Base-by-base conservation (phyloP, 106 monocot genomes). In the Dioscorea zingiberensis region DNA sequence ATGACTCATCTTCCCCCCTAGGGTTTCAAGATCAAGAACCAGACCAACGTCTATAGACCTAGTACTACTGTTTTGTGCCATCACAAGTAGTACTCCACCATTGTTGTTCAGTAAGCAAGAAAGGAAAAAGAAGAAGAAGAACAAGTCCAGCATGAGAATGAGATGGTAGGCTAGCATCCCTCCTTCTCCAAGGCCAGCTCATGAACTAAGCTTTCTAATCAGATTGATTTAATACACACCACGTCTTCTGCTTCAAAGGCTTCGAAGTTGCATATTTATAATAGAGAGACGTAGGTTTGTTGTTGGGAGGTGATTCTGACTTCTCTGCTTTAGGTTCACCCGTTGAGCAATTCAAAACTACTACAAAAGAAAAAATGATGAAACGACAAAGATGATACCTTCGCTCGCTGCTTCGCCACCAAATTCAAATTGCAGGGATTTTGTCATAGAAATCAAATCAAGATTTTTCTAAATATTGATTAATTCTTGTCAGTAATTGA, bases 41-140 rank as follows among this genome's bases (percentile, higher is more conserved):
- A 80, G 63, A 3, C 79, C 79, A 9, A 80, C 74, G 2, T 47
- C 51, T 48, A 47, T 2, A 1, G 64, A 21, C 29, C 30, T 28
- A 13, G 27, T 13, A 58, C 23, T 59, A 14, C 25, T n/a, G 7
- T 10, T 62, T 38, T 62, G 59, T 26, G 59, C 38, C n/a, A 30
- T 38, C n/a, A 38, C 62, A 27, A 60, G 38, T 38, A 38, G 1
- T 6, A 23, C 49, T 48, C 24, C 25, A 29, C 28, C 61, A 32
- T 62, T 15, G 1, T 62, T 5, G 44, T 38, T 44, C 6, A 62
- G 44, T n/a, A 19, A 18, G 44, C 17, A 11, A 62, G 21, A 38
- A 32, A 61, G 0, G 19, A 38, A 38, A 21, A 38, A 38, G 25
- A 60, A 9, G 51, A 2, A 53, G 19, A 19, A 18, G 51, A 53